Conservation (phyloP, 192 early-diverging fungal genomes). For the Dissophora globulifera region DNA sequence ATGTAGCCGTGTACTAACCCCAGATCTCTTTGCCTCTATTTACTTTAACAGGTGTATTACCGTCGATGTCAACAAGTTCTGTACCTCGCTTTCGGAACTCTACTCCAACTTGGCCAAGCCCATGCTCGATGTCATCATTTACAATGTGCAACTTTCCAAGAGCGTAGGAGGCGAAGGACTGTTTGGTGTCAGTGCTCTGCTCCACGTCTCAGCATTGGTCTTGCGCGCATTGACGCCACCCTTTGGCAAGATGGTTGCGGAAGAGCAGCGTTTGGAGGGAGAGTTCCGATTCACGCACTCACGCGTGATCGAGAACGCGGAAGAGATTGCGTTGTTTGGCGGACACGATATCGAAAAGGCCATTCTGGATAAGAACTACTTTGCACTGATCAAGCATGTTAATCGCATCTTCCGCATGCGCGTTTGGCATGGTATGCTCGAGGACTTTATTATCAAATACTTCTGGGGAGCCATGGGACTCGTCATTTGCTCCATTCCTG, state of each 20-base stretch:
- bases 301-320: conserved; percentile 94
- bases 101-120: conserved; percentile 98
- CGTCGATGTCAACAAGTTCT: conserved; percentile 93
- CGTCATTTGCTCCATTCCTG: conserved; percentile 86
- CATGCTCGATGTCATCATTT: conserved; percentile 91
- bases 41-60: conserved; percentile 73
- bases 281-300: conserved; percentile 96
- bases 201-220: conserved; percentile 81
- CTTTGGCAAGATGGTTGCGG: conserved; percentile 95
- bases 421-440: conserved; percentile 93
- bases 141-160: conserved; percentile 86
- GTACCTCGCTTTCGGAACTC: conserved; percentile 83
- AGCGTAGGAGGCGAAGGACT: conserved; percentile 89
- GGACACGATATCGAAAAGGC: conserved; percentile 87
- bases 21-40: no score
- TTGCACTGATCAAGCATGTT: conserved; percentile 85
- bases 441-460: conserved; percentile 99
- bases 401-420: conserved; percentile 86
- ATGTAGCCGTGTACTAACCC: no score
- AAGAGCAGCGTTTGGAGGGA: conserved; percentile 92
- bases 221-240: conserved; percentile 90
- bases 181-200: conserved; percentile 82
- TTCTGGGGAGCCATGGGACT: conserved; percentile 95
- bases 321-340: conserved; percentile 93
- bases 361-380: conserved; percentile 83